Evolutionary conservation across 768 basidiomycete genomes (phyloP).

Genomic region (Gyrodon lividus): DNA sequence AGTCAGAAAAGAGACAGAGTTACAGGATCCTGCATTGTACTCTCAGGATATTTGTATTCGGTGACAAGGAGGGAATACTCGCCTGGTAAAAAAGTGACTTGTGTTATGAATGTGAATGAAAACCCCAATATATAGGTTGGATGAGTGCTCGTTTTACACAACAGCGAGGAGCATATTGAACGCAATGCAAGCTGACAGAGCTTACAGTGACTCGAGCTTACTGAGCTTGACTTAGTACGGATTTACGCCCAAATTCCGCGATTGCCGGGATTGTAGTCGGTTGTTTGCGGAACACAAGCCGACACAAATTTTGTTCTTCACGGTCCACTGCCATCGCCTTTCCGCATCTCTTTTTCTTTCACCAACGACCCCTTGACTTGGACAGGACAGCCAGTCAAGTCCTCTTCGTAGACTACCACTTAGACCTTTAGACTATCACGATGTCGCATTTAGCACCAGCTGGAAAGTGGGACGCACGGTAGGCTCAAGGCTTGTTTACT

Average conservation of each 20-base stretch:
- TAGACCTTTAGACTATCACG: conserved; percentile 34
- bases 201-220: no score
- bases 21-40: neutral
- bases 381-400: conserved; percentile 22
- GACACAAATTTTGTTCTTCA: conserved; percentile 1
- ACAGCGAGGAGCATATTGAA: neutral
- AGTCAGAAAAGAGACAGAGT: neutral
- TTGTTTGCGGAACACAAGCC: conserved; percentile 9
- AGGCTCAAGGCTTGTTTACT: conserved; percentile 9
- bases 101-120: no score
- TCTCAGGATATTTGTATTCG: neutral
- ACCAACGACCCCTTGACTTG: conserved; percentile 28
- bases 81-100: neutral
- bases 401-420: conserved; percentile 26
- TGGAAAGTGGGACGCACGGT: conserved; percentile 79
- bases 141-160: neutral
- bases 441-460: conserved; percentile 53
- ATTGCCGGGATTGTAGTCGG: conserved; percentile 4
- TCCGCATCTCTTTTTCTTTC: conserved; percentile 23
- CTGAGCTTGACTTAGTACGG: neutral
- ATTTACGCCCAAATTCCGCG: neutral
- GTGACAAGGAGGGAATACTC: neutral
- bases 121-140: neutral
- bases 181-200: neutral
- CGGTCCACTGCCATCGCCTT: conserved; percentile 7